Base-by-base conservation (phyloP, 371 early-diverging fungal genomes). In the Apophysomyces elegans region DNA sequence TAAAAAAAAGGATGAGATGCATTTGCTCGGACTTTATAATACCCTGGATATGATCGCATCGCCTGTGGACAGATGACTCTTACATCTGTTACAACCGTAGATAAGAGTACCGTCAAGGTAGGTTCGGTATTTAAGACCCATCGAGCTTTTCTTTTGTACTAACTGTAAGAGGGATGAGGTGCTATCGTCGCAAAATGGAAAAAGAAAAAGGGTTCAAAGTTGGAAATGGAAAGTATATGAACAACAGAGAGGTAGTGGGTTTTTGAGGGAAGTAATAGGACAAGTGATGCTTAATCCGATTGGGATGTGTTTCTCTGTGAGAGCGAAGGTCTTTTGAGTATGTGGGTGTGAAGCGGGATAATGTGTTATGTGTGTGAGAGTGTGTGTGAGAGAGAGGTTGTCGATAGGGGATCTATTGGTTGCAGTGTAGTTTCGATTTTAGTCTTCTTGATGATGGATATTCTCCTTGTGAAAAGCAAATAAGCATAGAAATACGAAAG, bases 61-160 rank as follows among this genome's bases (percentile, higher is more conserved):
- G 14, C 58, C 67, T 18, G 90, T 86, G 14, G 90, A 81, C 16
- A 93, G 78, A 62, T 92, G 94, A n/a, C 89, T 93, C 67, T 85
- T 84, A 76, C 94, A 93, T 12, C 77, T 71, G 47, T 67, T 73
- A 73, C 93, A 93, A 39, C 84, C 85, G 66, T 88, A 85, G 62
- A 92, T 72, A 46, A 74, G 69, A 36, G 62, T 80, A 38, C 84
- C 84, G 54, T 76, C 81, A 43, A 89, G 76, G 70, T 82, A 87
- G 8, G 73, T 78, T 61, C 81, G 81, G 65, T 86, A 86, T 56
- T 77, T 78, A 39, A 87, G 70, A 8, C 89, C 89, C 88, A 89
- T 89, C n/a, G 37, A 26, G 32, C 32, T 26, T 26, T 26, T 26
- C 3, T 26, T 26, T 26, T 26, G 32, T 26, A 26, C 32, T 26